Percentiles rank a stretch among this genome's conserved stretches.
These are phyloP conservation scores for Venturiaceae sp. DNA, from an alignment of 2,329 filamentous ascomycete species.

Conservation along the genomic window DNA sequence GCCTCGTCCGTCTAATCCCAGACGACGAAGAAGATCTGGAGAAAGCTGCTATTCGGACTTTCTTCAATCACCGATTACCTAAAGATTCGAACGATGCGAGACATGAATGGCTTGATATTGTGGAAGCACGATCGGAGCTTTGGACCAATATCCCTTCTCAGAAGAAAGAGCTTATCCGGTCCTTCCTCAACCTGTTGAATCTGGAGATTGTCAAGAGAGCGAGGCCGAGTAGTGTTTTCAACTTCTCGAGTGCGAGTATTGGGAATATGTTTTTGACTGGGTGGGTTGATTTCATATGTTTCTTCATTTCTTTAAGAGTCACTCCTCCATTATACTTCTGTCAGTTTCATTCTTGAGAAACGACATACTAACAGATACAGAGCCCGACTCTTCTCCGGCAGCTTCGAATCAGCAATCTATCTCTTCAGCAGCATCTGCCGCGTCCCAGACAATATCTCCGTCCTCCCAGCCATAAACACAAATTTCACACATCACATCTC, in stretches of 20 bases:
- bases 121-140: conserved; percentile 69
- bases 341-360: not conserved
- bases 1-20: conserved; percentile 84
- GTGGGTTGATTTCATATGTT: conserved; percentile 34
- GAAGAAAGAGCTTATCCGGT: conserved; percentile 42
- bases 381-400: conserved; percentile 81
- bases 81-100: conserved; percentile 51
- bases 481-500: conserved; percentile 95
- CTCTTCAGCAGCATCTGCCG: conserved; percentile 77
- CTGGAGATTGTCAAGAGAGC: conserved; percentile 38
- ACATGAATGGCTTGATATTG: conserved; percentile 77
- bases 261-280: conserved; percentile 42
- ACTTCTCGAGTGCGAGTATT: conserved; percentile 40
- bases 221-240: conserved; percentile 35
- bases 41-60: conserved; percentile 62
- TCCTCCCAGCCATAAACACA: conserved; percentile 85
- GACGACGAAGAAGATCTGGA: conserved; percentile 49
- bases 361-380: conserved; percentile 32
- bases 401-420: conserved; percentile 87
- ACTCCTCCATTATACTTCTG: too few relatives aligned
- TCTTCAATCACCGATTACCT: conserved; percentile 83
- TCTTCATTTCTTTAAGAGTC: conserved; percentile 26
- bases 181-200: conserved; percentile 40
- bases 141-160: conserved; percentile 51
- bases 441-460: conserved; percentile 65